Evolutionary conservation across 257 asterid species (phyloP).

Genomic region (Paulownia fortunei): DNA sequence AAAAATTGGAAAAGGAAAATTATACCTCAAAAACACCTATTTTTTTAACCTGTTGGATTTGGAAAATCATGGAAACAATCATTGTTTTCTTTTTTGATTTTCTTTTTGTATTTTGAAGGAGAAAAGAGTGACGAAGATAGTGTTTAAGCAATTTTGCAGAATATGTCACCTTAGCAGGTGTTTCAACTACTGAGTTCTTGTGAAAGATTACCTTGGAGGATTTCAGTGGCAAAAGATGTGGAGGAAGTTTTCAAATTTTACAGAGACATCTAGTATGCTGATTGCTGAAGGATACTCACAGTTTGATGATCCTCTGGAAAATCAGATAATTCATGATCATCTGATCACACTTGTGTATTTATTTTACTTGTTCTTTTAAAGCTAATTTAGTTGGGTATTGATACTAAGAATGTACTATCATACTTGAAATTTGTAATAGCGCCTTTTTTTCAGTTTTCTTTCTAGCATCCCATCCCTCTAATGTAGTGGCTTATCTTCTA

Average conservation of each 20-base stretch:
- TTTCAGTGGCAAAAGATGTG: background rate
- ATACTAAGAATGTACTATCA: background rate
- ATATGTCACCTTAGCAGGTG: background rate
- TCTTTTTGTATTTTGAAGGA: background rate
- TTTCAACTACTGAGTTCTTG: background rate
- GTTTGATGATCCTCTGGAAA: conserved; percentile 20
- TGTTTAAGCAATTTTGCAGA: background rate
- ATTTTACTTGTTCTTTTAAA: conserved; percentile 2
- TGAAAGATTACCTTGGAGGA: background rate
- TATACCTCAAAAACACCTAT: background rate
- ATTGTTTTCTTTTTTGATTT: background rate
- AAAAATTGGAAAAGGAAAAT: background rate
- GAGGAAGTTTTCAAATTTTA: background rate
- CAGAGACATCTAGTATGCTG: background rate
- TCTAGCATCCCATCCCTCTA: conserved; percentile 11
- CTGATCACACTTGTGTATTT: background rate
- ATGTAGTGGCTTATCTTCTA: background rate
- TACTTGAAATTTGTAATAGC: background rate
- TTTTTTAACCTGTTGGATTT: background rate
- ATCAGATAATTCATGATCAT: conserved; percentile 24
- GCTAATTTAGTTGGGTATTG: background rate
- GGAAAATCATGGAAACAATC: too few relatives aligned
- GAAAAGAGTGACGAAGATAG: background rate
- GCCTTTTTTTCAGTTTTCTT: background rate
- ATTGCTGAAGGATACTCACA: background rate